Conservation (phyloP, 2,329 filamentous ascomycete genomes). For the Neocatenulostroma microsporum region DNA sequence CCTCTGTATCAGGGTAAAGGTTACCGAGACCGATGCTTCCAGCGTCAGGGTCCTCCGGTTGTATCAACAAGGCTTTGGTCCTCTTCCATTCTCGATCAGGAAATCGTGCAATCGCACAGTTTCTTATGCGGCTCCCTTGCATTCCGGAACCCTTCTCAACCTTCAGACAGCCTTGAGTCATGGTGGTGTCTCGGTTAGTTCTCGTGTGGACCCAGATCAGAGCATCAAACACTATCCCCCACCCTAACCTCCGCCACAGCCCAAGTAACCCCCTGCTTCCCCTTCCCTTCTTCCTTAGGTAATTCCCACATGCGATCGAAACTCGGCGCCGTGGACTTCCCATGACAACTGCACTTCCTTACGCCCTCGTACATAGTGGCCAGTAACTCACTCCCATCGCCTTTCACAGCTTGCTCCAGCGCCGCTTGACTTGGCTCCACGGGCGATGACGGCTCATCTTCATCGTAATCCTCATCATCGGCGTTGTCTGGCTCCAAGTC, state of each 20-base stretch:
- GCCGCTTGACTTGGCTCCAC: conserved; percentile 20
- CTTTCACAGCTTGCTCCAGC: conserved; percentile 20
- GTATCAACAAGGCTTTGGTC: no score
- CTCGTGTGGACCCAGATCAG: no score
- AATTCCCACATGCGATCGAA: conserved; percentile 27
- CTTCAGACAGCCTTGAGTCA: no score
- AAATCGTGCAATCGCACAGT: no score
- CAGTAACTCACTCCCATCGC: conserved; percentile 19
- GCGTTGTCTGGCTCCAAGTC: conserved; percentile 20
- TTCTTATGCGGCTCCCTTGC: no score
- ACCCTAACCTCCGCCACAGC: conserved; percentile 20
- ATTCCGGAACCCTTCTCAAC: no score
- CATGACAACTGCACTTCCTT: conserved; percentile 25
- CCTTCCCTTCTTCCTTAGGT: conserved; percentile 11
- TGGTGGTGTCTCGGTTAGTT: no score
- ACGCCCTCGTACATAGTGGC: conserved; percentile 23
- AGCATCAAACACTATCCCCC: no score
- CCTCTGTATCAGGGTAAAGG: no score
- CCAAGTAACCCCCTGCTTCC: conserved; percentile 19
- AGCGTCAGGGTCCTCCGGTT: no score
- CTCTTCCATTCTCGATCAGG: no score
- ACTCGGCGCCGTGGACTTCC: conserved; percentile 18
- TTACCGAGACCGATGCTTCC: no score
- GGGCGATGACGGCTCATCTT: conserved; percentile 22
- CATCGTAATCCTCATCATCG: conserved; percentile 23